phyloP scores from a whole-genome alignment of 345 rosid genomes.

The Cardamine resedifolia region DNA sequence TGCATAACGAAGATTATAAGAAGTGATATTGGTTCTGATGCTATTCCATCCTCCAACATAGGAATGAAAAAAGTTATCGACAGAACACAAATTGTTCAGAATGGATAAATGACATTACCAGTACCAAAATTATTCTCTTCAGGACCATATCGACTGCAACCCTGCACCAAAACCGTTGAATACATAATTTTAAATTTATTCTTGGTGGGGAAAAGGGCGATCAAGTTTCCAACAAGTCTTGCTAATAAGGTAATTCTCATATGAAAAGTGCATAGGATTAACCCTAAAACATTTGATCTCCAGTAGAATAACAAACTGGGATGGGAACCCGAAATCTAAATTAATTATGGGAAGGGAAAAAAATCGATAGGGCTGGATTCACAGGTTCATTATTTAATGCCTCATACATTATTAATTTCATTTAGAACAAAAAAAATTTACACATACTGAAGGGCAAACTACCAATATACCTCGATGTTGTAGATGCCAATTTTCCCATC shows the following conservation, averaged over 20 bases:
- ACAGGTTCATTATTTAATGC: not conserved
- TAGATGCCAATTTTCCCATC: conserved; percentile 95
- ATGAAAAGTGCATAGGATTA: conserved; percentile 7
- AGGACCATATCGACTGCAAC: conserved; percentile 65
- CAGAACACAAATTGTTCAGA: conserved; percentile 4
- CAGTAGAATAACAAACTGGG: conserved; percentile 3
- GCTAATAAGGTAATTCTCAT: not conserved
- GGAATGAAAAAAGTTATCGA: not conserved
- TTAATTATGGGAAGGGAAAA: not conserved
- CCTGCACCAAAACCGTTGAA: conserved; percentile 55
- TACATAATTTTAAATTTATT: conserved; percentile 2
- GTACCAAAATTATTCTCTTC: conserved; percentile 58
- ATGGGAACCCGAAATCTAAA: conserved; percentile 2
- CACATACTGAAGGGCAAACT: not conserved
- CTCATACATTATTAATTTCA: conserved; percentile 8
- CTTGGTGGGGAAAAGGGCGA: not conserved
- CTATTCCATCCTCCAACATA: conserved; percentile 15
- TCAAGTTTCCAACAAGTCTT: conserved; percentile 5
- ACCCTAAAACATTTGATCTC: conserved; percentile 15
- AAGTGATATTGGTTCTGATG: conserved; percentile 14
- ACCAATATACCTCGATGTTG: conserved; percentile 80
- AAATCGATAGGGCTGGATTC: conserved; percentile 15
- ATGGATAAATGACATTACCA: conserved; percentile 48
- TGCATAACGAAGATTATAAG: conserved; percentile 27
- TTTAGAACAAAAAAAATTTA: not conserved